These are phyloP conservation scores for Magnaporthiopsis incrustans DNA, from an alignment of 2,329 filamentous ascomycete genomes.

Conservation along the genomic window DNA sequence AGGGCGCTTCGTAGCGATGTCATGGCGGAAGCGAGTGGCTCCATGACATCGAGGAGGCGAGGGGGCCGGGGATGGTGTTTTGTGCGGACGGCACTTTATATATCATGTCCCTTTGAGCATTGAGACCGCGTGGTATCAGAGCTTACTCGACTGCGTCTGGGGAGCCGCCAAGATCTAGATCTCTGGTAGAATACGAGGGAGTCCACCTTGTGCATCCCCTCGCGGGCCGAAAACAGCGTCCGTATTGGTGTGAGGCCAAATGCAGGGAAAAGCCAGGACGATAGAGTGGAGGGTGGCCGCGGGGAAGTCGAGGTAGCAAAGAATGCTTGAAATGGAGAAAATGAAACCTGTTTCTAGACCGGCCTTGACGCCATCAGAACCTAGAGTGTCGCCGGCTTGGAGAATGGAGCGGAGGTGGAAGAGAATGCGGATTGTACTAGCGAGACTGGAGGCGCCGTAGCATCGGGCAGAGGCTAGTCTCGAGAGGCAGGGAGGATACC, in stretches of 20 bases:
- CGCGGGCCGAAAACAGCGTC: neutral
- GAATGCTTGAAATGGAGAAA: neutral
- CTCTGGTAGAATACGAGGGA: neutral
- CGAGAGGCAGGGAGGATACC: neutral
- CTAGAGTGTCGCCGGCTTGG: neutral
- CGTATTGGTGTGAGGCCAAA: neutral
- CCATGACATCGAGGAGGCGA: slow-evolving; percentile 29
- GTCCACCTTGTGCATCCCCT: neutral
- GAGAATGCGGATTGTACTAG: neutral
- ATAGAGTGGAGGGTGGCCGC: too few relatives aligned
- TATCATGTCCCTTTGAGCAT: neutral
- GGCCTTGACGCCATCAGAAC: neutral
- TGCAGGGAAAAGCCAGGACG: neutral
- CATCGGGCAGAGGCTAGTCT: neutral
- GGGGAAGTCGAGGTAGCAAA: neutral
- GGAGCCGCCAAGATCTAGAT: neutral
- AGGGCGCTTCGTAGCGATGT: slow-evolving; percentile 46
- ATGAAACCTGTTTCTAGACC: neutral
- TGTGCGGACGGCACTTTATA: neutral
- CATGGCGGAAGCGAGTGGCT: slow-evolving; percentile 49
- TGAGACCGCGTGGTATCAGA: neutral
- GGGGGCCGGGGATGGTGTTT: neutral
- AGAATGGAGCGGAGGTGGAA: neutral
- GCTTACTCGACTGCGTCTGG: neutral
- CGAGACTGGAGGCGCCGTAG: neutral